Conservation (phyloP, 345 rosid genomes). For the Brassica juncea region DNA sequence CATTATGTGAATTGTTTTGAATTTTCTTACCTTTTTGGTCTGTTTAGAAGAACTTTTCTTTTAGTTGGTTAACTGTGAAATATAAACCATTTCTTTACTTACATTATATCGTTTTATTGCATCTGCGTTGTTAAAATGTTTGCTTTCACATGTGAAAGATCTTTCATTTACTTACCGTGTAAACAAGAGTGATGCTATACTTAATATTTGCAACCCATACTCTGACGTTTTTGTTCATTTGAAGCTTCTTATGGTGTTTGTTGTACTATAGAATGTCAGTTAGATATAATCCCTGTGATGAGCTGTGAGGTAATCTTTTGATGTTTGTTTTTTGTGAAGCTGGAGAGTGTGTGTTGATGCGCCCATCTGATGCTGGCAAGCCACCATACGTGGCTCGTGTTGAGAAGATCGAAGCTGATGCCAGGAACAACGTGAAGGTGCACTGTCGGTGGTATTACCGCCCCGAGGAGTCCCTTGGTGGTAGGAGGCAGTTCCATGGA, state of each 20-base stretch:
- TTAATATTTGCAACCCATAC: background rate
- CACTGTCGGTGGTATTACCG: conserved; percentile 83
- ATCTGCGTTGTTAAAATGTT: conserved; percentile 19
- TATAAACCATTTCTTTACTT: background rate
- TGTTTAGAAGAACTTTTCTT: background rate
- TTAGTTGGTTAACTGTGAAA: background rate
- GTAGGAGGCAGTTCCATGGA: conserved; percentile 85
- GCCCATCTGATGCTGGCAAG: conserved; percentile 76
- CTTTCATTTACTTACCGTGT: background rate
- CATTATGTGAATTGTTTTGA: background rate
- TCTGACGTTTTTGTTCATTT: background rate
- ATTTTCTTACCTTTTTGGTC: background rate
- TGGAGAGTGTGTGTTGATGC: conserved; percentile 83
- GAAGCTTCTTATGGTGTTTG: background rate
- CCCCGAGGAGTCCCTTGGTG: conserved; percentile 88
- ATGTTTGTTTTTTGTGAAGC: conserved; percentile 43
- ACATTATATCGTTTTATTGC: background rate
- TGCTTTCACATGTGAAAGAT: conserved; percentile 4
- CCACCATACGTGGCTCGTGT: conserved; percentile 82
- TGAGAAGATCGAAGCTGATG: conserved; percentile 82
- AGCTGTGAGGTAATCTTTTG: conserved; percentile 25
- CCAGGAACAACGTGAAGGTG: conserved; percentile 71
- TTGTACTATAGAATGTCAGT: background rate
- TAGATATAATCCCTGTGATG: conserved; percentile 2
- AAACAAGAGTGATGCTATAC: background rate